Evolutionary conservation across 345 rosid genomes (phyloP).

Genomic region (Salix koriyanagi): DNA sequence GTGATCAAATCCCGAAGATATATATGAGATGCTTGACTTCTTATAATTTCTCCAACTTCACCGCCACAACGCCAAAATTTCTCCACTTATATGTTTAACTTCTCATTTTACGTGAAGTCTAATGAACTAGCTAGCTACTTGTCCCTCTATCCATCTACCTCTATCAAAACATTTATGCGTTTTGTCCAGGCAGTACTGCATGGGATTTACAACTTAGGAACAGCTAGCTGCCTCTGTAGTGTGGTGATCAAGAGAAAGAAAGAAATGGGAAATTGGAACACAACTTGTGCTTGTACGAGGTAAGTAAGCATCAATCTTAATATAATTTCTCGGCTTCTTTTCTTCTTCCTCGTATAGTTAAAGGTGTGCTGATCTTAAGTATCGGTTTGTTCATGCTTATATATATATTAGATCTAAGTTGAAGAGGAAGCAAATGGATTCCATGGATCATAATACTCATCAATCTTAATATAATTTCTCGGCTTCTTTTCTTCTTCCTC

Average conservation of each 20-base stretch:
- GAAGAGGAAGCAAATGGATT: constrained; percentile 23
- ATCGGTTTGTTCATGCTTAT: not conserved
- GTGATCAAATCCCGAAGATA: not conserved
- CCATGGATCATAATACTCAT: not conserved
- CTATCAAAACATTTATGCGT: not conserved
- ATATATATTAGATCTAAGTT: not conserved
- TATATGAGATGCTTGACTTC: constrained; percentile 6
- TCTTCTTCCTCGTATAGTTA: not conserved
- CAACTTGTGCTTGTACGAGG: constrained; percentile 18
- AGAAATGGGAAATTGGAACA: constrained; percentile 35
- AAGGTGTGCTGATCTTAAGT: not conserved
- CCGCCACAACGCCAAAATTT: constrained; percentile 12
- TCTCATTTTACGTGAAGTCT: not conserved
- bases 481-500: not conserved
- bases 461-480: no score
- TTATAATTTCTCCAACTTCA: constrained; percentile 11
- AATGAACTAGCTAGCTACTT: not conserved
- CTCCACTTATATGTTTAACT: not conserved
- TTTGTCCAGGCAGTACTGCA: not conserved
- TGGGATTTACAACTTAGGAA: not conserved
- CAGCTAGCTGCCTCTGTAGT: not conserved
- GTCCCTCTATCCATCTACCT: not conserved
- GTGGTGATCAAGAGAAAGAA: not conserved
- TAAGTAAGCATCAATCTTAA: not conserved
- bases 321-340: not conserved